Evolutionary conservation across 2,329 filamentous ascomycete genomes (phyloP).

Genomic region (Diaporthe vaccinii): DNA sequence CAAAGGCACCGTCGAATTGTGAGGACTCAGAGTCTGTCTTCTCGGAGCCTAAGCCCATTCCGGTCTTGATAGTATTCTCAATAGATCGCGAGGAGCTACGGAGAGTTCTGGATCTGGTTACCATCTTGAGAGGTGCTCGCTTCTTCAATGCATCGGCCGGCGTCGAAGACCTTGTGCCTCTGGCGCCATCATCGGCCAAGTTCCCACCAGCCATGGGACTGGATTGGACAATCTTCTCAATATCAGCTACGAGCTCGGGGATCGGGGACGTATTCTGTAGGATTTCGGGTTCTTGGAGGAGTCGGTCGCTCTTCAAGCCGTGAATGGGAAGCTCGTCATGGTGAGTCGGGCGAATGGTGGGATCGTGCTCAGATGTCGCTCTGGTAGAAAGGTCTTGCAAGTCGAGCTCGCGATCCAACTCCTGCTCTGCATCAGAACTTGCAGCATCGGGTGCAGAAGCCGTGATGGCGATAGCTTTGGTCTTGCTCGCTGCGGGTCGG

Average conservation of each 20-base stretch:
- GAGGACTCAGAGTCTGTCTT: neutral
- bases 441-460: too few relatives aligned
- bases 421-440: neutral
- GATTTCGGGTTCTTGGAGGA: neutral
- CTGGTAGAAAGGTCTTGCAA: neutral
- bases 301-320: neutral
- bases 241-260: conserved; percentile 28
- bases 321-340: neutral
- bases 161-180: too few relatives aligned
- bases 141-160: neutral
- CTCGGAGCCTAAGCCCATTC: neutral
- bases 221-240: conserved; percentile 11
- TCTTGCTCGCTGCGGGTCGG: too few relatives aligned
- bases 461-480: neutral
- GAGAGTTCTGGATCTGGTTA: neutral
- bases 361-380: neutral
- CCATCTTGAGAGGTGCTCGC: neutral
- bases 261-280: neutral
- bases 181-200: too few relatives aligned
- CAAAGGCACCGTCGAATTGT: conserved; percentile 5
- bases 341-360: neutral
- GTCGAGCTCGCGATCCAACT: neutral
- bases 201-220: neutral
- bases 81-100: neutral
- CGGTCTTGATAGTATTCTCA: neutral